Percentiles rank a stretch among this genome's conserved stretches.
Conservation (phyloP, 176 grass and related monocot species). For the Raddia guianensis region DNA sequence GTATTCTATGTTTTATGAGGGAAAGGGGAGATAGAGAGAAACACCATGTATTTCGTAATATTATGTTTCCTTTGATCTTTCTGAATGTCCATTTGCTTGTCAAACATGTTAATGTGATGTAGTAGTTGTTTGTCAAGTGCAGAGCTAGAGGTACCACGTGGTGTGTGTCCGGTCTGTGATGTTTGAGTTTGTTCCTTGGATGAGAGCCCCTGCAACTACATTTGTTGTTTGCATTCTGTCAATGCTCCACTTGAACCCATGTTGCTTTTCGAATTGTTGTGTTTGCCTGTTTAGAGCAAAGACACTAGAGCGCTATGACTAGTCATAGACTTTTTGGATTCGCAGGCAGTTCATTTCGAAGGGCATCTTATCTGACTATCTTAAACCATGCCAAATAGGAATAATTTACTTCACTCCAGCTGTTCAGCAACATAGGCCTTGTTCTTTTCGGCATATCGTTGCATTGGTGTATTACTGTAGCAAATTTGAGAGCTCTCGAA, state of each 20-base stretch:
- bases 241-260: not conserved
- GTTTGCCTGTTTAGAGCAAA: conserved; percentile 3
- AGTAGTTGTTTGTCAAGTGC: conserved; percentile 14
- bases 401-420: conserved; percentile 9
- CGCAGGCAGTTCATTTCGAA: not conserved
- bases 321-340: not conserved
- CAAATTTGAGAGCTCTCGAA: no score
- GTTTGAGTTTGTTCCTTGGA: conserved; percentile 12
- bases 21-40: not conserved
- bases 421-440: not conserved
- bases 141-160: not conserved
- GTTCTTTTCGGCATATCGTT: no score
- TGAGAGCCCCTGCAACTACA: conserved; percentile 1
- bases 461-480: no score
- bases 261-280: conserved; percentile 1
- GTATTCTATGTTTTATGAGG: not conserved
- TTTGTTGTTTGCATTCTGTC: not conserved
- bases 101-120: not conserved
- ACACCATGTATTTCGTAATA: not conserved
- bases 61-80: not conserved
- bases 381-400: not conserved
- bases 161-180: not conserved
- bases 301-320: conserved; percentile 1
- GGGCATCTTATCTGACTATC: not conserved
- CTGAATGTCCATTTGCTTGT: not conserved